phyloP scores from a whole-genome alignment of 306 rosid species.

The Alnus rubra region DNA sequence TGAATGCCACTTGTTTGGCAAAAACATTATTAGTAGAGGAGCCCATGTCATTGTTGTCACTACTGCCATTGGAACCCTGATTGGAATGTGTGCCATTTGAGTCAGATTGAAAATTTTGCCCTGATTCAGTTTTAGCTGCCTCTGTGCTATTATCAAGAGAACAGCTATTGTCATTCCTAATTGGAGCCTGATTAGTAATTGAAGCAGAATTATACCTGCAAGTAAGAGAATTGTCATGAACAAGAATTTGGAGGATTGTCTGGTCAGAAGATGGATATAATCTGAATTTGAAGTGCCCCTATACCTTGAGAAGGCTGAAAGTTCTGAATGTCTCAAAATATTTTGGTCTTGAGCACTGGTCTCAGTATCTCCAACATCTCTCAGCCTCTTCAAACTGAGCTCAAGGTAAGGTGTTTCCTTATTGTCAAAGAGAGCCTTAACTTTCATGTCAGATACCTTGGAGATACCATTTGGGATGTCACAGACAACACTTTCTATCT shows the following conservation, averaged over 20 bases:
- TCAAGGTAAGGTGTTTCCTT: slow-evolving; percentile 34
- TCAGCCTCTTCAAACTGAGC: slow-evolving; percentile 31
- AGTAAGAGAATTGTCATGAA: slow-evolving; percentile 8
- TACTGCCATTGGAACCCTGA: slow-evolving; percentile 54
- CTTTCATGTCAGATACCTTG: slow-evolving; percentile 7
- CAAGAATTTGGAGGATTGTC: not conserved
- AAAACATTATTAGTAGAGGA: slow-evolving; percentile 25
- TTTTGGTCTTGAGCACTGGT: slow-evolving; percentile 30
- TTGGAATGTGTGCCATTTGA: slow-evolving; percentile 46
- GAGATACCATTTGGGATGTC: slow-evolving; percentile 9
- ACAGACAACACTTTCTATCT: not conserved
- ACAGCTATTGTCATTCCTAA: slow-evolving; percentile 51
- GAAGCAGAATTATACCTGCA: slow-evolving; percentile 34
- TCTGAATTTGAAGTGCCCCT: not conserved
- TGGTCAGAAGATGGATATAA: not conserved
- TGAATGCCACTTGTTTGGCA: slow-evolving; percentile 14
- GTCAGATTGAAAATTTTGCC: slow-evolving; percentile 36
- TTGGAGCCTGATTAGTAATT: slow-evolving; percentile 29
- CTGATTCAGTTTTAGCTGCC: slow-evolving; percentile 40
- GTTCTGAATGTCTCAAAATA: slow-evolving; percentile 27
- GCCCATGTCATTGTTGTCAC: slow-evolving; percentile 45
- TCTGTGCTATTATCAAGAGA: slow-evolving; percentile 45
- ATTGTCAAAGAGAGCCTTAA: slow-evolving; percentile 9
- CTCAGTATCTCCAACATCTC: slow-evolving; percentile 21
- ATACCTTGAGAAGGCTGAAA: slow-evolving; percentile 48